Percentiles rank a stretch among this genome's conserved stretches.
Evolutionary conservation across 306 rosid genomes (phyloP).

Genomic region (Trichosanthes truncata): DNA sequence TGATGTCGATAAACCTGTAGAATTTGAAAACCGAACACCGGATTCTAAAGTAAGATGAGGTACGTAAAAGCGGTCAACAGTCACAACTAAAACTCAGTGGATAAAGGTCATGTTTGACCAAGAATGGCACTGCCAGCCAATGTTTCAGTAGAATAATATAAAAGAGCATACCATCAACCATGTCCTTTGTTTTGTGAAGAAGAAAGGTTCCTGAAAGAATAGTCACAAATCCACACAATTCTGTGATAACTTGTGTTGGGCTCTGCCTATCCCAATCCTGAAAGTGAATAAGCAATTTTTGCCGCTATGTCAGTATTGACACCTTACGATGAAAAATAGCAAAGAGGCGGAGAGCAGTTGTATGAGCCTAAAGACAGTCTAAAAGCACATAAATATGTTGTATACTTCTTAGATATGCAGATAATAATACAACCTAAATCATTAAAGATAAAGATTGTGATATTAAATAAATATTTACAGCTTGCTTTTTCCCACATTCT

Average conservation of each 20-base stretch:
- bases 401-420: neutral
- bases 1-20: constrained; percentile 18
- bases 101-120: neutral
- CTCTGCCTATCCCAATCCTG: constrained; percentile 99
- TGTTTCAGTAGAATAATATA: neutral
- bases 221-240: constrained; percentile 92
- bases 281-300: constrained; percentile 11
- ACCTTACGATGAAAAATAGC: neutral
- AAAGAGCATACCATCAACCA: constrained; percentile 68
- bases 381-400: neutral
- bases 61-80: neutral
- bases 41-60: neutral
- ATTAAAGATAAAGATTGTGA: neutral
- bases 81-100: neutral
- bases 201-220: constrained; percentile 97
- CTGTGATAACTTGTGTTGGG: constrained; percentile 93
- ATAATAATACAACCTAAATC: neutral
- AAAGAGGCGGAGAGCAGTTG: neutral
- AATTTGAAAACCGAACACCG: neutral
- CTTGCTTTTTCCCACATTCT: neutral
- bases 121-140: neutral
- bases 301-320: neutral
- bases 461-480: neutral
- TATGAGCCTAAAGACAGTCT: neutral
- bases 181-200: constrained; percentile 95